Base-by-base conservation (phyloP, 495 filamentous ascomycete species). In the Aspergillus baeticus region DNA sequence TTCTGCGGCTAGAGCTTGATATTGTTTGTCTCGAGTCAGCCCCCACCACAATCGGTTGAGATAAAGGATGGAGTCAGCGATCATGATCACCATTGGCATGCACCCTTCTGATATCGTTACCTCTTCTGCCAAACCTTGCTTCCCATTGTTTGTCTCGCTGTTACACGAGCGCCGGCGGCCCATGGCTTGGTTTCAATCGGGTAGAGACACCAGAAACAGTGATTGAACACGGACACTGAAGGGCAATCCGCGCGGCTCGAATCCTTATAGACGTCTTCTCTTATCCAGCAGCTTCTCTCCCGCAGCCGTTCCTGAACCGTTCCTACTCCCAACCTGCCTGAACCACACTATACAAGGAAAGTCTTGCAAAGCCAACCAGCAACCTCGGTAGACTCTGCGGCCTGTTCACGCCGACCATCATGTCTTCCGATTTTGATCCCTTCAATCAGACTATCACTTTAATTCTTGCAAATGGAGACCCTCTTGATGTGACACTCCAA, bases 391-490 rank as follows among this genome's bases (percentile, higher is more conserved):
- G 10, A 48, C 39, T 10, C 29, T 21, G 18, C 6, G 10, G 11
- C 23, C 26, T 33, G 29, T 13, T 15, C 43, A 29, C 33, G 43
- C 17, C 55, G 22, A 34, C 42, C 26, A 58, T 37, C 57, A 66
- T 60, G 59, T 45, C 15, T 44, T 56, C 59, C 2, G 26, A 57
- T 18, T 83, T 85, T 69, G 72, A 91, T 64, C 82, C 82, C 10
- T 81, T 75, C 61, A 70, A 61, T 34, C 89, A 92, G 64, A 70
- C 65, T 23, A 52, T 90, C 66, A 85, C 71, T 53, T 57, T 91
- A 41, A 69, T 73, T 49, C 54, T 61, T 17, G 62, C 68, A 0
- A 73, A 86, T 68, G 84, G 83, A n/a, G 75, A 69, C 4, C 64
- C 69, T 0, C 69, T 89, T 65, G 67, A 74, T 6, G 64, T 88